Evolutionary conservation across 2,329 filamentous ascomycete species (phyloP).

Genomic region (Colletotrichum sp.): DNA sequence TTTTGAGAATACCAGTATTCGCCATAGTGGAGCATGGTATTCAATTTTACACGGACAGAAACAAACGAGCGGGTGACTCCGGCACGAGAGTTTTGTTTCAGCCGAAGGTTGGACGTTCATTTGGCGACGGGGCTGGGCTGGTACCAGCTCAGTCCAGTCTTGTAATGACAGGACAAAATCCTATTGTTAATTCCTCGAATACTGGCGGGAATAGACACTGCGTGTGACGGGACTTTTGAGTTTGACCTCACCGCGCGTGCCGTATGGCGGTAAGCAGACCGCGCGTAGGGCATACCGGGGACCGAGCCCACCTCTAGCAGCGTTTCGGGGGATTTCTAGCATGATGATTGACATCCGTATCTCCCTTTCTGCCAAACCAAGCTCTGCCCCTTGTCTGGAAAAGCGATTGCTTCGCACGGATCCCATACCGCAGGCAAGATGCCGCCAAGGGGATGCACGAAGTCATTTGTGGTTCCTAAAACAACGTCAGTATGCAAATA

Average conservation of each 20-base stretch:
- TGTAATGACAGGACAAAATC: background rate
- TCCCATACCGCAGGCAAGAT: background rate
- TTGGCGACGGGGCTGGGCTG: background rate
- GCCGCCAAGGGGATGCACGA: background rate
- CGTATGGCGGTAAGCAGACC: background rate
- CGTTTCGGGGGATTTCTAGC: background rate
- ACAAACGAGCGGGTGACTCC: background rate
- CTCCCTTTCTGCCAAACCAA: background rate
- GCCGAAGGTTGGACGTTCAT: background rate
- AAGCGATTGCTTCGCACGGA: background rate
- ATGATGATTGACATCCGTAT: background rate
- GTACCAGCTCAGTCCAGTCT: background rate
- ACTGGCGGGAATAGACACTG: background rate
- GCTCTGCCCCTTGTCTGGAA: background rate
- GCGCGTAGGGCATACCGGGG: background rate
- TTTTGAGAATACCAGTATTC: background rate
- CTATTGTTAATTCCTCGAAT: background rate
- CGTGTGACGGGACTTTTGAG: background rate
- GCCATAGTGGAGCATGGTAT: background rate
- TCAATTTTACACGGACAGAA: background rate
- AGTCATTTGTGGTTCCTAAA: background rate
- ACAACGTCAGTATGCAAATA: background rate
- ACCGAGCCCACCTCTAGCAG: background rate
- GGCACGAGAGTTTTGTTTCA: background rate
- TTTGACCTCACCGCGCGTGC: background rate